These are phyloP conservation scores for Fusarium torulosum DNA, from an alignment of 2,329 filamentous ascomycete genomes.

Conservation along the genomic window DNA sequence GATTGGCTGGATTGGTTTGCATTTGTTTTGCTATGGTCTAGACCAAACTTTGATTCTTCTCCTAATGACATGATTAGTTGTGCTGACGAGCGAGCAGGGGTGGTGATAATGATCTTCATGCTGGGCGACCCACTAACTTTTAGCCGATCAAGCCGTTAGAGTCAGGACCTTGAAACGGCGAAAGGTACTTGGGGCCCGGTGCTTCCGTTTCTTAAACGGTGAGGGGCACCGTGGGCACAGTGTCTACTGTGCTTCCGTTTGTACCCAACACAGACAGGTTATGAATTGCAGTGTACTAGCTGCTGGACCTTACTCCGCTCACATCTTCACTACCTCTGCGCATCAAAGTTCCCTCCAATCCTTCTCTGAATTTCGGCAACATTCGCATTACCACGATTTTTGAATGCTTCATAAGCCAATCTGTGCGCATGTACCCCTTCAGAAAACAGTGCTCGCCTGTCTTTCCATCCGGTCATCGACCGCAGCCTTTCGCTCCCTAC, in stretches of 20 bases:
- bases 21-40: not conserved
- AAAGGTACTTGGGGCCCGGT: not conserved
- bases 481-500: conserved; percentile 58
- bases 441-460: conserved; percentile 54
- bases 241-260: not conserved
- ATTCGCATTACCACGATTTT: conserved; percentile 26
- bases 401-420: conserved; percentile 54
- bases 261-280: not conserved
- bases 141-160: not conserved
- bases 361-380: conserved; percentile 27
- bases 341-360: conserved; percentile 16
- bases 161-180: not conserved
- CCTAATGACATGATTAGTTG: conserved; percentile 5
- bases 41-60: conserved; percentile 12
- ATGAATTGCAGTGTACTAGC: too few relatives aligned
- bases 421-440: conserved; percentile 55
- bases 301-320: not conserved
- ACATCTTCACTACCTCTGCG: not conserved
- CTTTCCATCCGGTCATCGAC: conserved; percentile 56
- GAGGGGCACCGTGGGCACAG: not conserved
- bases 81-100: not conserved
- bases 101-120: not conserved
- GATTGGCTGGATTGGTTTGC: too few relatives aligned
- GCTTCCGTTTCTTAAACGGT: not conserved
- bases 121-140: not conserved